These are phyloP conservation scores for Candida anutae DNA, from an alignment of 1,139 yeast genomes.

Conservation along the genomic window DNA sequence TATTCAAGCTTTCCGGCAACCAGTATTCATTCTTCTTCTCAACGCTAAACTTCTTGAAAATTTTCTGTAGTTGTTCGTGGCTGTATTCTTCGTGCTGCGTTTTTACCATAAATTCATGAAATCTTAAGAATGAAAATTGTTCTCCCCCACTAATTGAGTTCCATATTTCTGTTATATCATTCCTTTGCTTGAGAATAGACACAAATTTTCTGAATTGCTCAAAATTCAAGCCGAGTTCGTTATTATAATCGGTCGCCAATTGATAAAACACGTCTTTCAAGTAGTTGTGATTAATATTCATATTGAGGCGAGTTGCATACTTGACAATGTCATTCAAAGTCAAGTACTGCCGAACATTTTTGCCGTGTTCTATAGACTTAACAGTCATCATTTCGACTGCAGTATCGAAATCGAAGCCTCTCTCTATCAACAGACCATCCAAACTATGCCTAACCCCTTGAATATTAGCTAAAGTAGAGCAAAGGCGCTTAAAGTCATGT, in stretches of 20 bases:
- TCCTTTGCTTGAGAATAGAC: conserved; percentile 30
- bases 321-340: conserved; percentile 60
- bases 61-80: conserved; percentile 17
- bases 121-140: conserved; percentile 37
- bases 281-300: conserved; percentile 38
- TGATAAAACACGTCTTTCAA: conserved; percentile 34
- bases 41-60: conserved; percentile 40
- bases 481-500: conserved; percentile 51
- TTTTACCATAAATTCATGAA: conserved; percentile 38
- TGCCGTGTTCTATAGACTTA: conserved; percentile 5
- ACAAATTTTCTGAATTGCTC: conserved; percentile 71
- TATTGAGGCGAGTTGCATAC: conserved; percentile 60
- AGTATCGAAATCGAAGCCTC: conserved; percentile 19
- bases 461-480: conserved; percentile 49
- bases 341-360: conserved; percentile 29
- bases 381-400: conserved; percentile 12
- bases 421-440: conserved; percentile 25
- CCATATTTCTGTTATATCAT: conserved; percentile 27
- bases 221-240: conserved; percentile 39
- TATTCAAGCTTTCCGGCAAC: conserved; percentile 44
- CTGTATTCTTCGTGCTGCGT: conserved; percentile 44
- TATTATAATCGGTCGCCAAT: conserved; percentile 27
- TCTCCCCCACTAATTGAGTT: conserved; percentile 10
- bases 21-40: conserved; percentile 20
- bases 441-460: conserved; percentile 21